Base-by-base conservation (phyloP, 176 grass and related monocot genomes). In the Cenchrus americanus region DNA sequence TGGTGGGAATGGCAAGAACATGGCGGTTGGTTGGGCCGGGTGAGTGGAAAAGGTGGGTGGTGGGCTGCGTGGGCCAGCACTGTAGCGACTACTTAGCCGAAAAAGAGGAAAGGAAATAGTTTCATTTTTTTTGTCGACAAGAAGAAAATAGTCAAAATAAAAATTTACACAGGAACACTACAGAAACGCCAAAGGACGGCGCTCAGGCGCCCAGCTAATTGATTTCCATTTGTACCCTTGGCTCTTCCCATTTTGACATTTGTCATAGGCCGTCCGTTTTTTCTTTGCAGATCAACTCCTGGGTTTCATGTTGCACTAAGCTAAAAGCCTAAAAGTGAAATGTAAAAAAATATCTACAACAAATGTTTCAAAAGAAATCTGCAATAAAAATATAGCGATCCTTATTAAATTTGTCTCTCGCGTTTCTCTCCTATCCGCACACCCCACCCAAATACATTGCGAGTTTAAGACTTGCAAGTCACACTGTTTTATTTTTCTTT, bases 21-120 rank as follows among this genome's bases (percentile, higher is more conserved):
- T 73, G 70, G 22, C 70, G n/a, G n/a, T n/a, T 50, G 70, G 70
- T 52, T 73, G 70, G 70, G 47, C 47, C 47, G 46, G 14, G 23
- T 3, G 47, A 50, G 44, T 24, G 69, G 9, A 68, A 68, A 68
- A 43, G 4, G 40, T 43, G 11, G 0, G 8, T 55, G 21, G 8
- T 71, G 68, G 69, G 44, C 69, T 14, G 43, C 42, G 12, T 71
- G 69, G 69, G n/a, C n/a, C 44, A 26, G 13, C 21, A 8, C 68
- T 14, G 42, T 48, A 21, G 44, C 43, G 43, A 24, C 42, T 3
- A 44, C 19, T 44, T 44, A 44, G 66, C 40, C 0, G 5, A 69
- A 69, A 69, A 69, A 69, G 40, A 69, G 66, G 66, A 69, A 69
- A 69, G 4, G 5, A 44, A 44, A 13, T n/a, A 4, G 21, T 12